A percentile compares a stretch with the other conserved stretches of the same genome.
phyloP scores from a whole-genome alignment of 495 filamentous ascomycete genomes.

The Durotheca rogersii region DNA sequence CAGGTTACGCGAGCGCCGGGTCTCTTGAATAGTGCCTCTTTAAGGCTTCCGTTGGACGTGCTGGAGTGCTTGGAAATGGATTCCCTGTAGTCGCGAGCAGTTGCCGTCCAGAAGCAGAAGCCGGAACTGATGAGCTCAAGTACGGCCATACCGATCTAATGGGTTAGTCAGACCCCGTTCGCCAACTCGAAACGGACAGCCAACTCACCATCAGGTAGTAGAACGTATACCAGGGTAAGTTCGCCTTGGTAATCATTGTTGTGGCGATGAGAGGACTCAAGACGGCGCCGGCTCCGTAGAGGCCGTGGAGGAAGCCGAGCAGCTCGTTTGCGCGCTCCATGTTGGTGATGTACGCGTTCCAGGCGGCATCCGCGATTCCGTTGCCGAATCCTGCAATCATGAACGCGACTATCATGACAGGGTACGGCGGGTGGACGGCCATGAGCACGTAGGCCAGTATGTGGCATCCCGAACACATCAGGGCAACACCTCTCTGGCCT shows the following conservation, averaged over 20 bases:
- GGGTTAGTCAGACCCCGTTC: too few relatives aligned
- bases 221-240: conserved; percentile 62
- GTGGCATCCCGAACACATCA: conserved; percentile 64
- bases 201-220: conserved; percentile 58
- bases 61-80: conserved; percentile 44
- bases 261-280: conserved; percentile 77
- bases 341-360: conserved; percentile 82
- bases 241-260: conserved; percentile 61
- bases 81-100: conserved; percentile 60
- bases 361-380: conserved; percentile 69
- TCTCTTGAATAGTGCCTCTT: conserved; percentile 54
- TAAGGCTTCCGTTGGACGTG: conserved; percentile 42
- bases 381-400: conserved; percentile 71
- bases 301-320: conserved; percentile 69
- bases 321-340: conserved; percentile 68
- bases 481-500: conserved; percentile 74
- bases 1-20: conserved; percentile 61
- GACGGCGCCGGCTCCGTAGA: conserved; percentile 76
- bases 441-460: conserved; percentile 68
- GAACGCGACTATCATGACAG: conserved; percentile 70
- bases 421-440: conserved; percentile 71
- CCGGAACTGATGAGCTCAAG: conserved; percentile 58
- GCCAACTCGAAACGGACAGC: too few relatives aligned
- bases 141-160: conserved; percentile 60
- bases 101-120: conserved; percentile 67